phyloP scores from a whole-genome alignment of 208 protist genomes.

The Leishmania tropica region DNA sequence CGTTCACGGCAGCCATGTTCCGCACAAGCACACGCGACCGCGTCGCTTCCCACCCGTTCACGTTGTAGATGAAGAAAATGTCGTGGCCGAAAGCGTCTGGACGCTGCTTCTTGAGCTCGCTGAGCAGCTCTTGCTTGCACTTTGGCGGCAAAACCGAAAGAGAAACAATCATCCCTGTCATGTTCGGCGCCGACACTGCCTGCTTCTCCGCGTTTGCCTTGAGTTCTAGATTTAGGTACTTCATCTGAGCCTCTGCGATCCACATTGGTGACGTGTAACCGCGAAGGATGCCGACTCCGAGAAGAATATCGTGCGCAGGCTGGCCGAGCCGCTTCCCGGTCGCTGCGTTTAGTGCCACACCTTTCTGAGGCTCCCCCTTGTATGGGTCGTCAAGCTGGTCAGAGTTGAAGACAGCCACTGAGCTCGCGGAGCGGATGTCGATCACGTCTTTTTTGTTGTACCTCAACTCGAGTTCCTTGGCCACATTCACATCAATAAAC shows the following conservation, averaged over 20 bases:
- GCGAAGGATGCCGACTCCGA: constrained; percentile 82
- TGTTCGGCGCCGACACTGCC: constrained; percentile 73
- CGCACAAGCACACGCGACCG: constrained; percentile 80
- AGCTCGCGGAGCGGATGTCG: constrained; percentile 78
- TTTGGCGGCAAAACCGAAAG: constrained; percentile 57
- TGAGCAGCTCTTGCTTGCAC: constrained; percentile 47
- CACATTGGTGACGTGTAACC: constrained; percentile 91
- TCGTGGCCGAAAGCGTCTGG: constrained; percentile 76
- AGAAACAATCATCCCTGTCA: constrained; percentile 81
- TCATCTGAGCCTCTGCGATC: constrained; percentile 79
- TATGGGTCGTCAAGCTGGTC: constrained; percentile 88
- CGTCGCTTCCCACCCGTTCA: constrained; percentile 89
- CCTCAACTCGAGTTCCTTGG: constrained; percentile 52
- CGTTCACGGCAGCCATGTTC: constrained; percentile 82
- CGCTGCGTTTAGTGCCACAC: constrained; percentile 76
- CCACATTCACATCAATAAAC: constrained; percentile 73
- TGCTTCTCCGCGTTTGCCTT: constrained; percentile 29
- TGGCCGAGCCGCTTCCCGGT: constrained; percentile 89
- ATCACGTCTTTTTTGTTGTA: constrained; percentile 61
- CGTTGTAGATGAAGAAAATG: constrained; percentile 81
- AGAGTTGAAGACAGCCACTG: constrained; percentile 80
- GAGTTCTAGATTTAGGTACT: constrained; percentile 83
- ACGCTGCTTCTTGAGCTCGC: constrained; percentile 53
- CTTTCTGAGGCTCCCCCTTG: constrained; percentile 84
- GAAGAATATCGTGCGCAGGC: constrained; percentile 87